Evolutionary conservation across 176 grass and related monocot species (phyloP).

Genomic region (Saccharum officinarum): DNA sequence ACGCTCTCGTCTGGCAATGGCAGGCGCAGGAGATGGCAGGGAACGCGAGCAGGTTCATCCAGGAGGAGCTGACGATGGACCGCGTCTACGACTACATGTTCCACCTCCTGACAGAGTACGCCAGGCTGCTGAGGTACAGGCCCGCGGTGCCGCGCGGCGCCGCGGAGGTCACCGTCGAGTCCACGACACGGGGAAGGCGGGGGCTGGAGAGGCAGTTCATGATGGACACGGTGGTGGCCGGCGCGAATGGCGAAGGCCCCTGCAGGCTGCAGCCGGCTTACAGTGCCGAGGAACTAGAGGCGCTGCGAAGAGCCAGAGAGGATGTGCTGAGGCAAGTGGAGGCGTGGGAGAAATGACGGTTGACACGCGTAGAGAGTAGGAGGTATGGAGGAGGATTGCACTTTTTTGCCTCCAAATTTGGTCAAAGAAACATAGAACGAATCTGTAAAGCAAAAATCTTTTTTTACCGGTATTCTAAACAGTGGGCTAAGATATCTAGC

Average conservation of each 20-base stretch:
- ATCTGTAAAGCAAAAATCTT: too few relatives aligned
- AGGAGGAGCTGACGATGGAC: slow-evolving; percentile 52
- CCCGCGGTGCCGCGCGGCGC: slow-evolving; percentile 30
- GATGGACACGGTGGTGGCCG: slow-evolving; percentile 34
- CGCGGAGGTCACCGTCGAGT: slow-evolving; percentile 47
- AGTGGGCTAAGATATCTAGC: too few relatives aligned
- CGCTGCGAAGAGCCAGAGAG: slow-evolving; percentile 19
- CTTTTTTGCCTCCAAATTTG: too few relatives aligned
- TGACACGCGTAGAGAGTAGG: neutral
- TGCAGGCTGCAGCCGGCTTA: slow-evolving; percentile 43
- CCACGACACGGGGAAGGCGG: slow-evolving; percentile 29
- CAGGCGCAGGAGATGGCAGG: slow-evolving; percentile 43
- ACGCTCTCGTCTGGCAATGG: neutral
- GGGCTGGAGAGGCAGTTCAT: slow-evolving; percentile 44
- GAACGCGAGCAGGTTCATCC: slow-evolving; percentile 49
- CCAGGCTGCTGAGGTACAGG: slow-evolving; percentile 43
- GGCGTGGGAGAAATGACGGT: slow-evolving; percentile 32
- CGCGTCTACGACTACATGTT: slow-evolving; percentile 67
- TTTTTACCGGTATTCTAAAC: too few relatives aligned
- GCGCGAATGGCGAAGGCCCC: neutral
- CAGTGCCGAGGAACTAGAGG: slow-evolving; percentile 12
- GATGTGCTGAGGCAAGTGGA: slow-evolving; percentile 31
- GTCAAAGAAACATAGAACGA: too few relatives aligned
- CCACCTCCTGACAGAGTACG: slow-evolving; percentile 51
- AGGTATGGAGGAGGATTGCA: too few relatives aligned